These are phyloP conservation scores for Exophiala sideris DNA, from an alignment of 2,329 filamentous ascomycete species.

Conservation along the genomic window DNA sequence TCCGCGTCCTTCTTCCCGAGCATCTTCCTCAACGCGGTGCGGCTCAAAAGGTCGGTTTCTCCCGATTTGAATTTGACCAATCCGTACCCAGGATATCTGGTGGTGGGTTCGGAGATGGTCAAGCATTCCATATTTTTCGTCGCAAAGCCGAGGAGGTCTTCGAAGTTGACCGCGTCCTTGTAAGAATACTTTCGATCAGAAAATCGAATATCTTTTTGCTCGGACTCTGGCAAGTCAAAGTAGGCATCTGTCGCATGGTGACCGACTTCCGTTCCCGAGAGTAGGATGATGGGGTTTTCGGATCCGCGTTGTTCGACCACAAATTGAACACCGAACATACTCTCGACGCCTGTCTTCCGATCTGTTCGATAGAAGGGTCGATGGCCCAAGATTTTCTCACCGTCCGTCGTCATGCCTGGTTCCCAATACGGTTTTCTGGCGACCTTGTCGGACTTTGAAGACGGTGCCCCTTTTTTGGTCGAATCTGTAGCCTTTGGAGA, in stretches of 20 bases:
- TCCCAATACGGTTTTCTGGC: neutral
- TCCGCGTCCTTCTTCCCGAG: constrained; percentile 1
- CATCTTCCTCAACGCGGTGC: neutral
- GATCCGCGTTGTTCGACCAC: neutral
- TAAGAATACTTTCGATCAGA: neutral
- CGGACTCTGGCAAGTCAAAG: neutral
- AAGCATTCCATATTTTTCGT: neutral
- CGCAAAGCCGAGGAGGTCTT: constrained; percentile 1
- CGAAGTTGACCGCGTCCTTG: neutral
- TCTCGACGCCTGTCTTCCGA: neutral
- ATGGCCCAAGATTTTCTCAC: constrained; percentile 2
- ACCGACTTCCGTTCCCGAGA: neutral
- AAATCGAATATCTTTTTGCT: constrained; percentile 1
- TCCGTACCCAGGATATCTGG: neutral
- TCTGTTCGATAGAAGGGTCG: neutral
- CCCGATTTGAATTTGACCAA: neutral
- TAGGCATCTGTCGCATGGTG: neutral
- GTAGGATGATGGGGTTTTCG: neutral
- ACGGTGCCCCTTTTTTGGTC: neutral
- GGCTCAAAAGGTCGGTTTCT: neutral
- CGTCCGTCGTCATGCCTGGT: neutral
- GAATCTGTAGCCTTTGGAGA: neutral
- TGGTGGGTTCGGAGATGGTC: neutral
- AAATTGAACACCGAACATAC: constrained; percentile 2
- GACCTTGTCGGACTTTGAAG: neutral